Conservation (phyloP, 257 asterid genomes). For the Jacaranda mimosifolia region DNA sequence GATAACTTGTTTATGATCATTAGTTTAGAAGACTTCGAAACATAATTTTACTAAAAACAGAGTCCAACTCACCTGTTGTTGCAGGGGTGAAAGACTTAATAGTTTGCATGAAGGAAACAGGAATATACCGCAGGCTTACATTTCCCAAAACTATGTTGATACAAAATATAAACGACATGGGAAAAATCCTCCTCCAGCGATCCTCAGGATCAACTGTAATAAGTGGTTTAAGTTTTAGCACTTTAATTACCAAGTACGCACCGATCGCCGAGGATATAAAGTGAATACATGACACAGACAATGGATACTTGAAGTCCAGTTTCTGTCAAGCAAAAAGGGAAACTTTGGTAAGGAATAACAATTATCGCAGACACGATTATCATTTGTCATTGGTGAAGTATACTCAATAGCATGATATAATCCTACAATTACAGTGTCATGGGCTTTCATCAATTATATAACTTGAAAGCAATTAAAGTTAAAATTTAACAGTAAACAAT, state of each 20-base stretch:
- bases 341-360: not conserved
- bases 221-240: constrained; percentile 78
- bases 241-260: constrained; percentile 74
- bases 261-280: constrained; percentile 79
- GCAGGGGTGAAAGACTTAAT: constrained; percentile 90
- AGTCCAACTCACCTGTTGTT: constrained; percentile 62
- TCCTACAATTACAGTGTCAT: not conserved
- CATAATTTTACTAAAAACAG: constrained; percentile 18
- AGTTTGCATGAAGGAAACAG: constrained; percentile 90
- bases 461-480: constrained; percentile 3
- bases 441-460: constrained; percentile 2
- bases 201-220: constrained; percentile 71
- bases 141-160: constrained; percentile 85
- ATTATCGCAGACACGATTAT: not conserved
- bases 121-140: constrained; percentile 79
- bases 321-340: constrained; percentile 49
- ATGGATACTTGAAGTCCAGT: constrained; percentile 71
- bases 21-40: not conserved
- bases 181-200: constrained; percentile 82
- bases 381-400: too few relatives aligned
- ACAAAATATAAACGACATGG: constrained; percentile 84
- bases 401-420: not conserved
- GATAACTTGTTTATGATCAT: not conserved
- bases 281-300: constrained; percentile 77
- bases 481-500: not conserved